Percentiles rank a stretch among this genome's conserved stretches.
Evolutionary conservation across 1,284 basidiomycete species (phyloP).

Genomic region (Paramarasmius palmivorus): DNA sequence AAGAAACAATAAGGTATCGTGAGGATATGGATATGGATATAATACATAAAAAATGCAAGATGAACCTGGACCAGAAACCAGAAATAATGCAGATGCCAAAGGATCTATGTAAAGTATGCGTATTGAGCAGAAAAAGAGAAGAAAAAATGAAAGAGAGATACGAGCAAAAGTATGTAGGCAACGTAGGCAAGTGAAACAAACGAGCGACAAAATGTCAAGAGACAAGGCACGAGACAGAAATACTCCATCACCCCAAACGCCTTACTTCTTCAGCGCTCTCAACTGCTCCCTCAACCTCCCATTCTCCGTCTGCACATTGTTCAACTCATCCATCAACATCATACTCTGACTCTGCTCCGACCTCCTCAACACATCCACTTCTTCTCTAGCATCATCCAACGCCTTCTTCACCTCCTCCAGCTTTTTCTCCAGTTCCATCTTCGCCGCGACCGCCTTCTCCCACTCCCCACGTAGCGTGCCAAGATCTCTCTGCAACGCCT

Average conservation of each 20-base stretch:
- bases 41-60: no score
- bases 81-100: background rate
- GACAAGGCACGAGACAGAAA: background rate
- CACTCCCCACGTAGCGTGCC: no score
- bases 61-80: no score
- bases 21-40: no score
- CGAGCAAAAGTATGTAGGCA: no score
- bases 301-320: conserved; percentile 78
- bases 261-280: conserved; percentile 53
- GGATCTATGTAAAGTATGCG: background rate
- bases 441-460: conserved; percentile 45
- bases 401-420: conserved; percentile 41
- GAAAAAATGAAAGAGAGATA: conserved; percentile 2
- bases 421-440: conserved; percentile 56
- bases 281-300: conserved; percentile 66
- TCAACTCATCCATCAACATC: conserved; percentile 76
- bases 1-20: no score
- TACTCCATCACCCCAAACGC: background rate
- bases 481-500: no score
- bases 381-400: conserved; percentile 48
- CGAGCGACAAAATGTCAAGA: no score
- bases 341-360: conserved; percentile 72
- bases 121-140: conserved; percentile 9
- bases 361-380: conserved; percentile 57
- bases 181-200: no score